phyloP scores from a whole-genome alignment of 2,329 filamentous ascomycete species.

The Aurifilum marmelostoma region DNA sequence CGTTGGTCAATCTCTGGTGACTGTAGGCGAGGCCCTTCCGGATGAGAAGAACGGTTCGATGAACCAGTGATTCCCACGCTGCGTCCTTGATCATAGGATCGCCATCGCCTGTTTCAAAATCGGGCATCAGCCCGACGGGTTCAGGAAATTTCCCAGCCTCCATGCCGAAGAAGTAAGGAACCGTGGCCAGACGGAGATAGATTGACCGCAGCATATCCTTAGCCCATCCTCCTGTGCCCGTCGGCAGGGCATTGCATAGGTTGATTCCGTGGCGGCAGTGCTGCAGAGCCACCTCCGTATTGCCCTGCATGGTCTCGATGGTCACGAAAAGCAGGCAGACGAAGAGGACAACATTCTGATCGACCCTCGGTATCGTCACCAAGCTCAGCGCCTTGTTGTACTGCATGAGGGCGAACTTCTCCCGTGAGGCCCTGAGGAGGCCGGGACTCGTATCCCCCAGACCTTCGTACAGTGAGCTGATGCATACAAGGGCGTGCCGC shows the following conservation, averaged over 20 bases:
- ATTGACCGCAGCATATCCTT: slow-evolving; percentile 47
- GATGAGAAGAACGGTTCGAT: slow-evolving; percentile 26
- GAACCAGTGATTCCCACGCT: slow-evolving; percentile 23
- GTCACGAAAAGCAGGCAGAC: slow-evolving; percentile 54
- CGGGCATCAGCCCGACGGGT: slow-evolving; percentile 13
- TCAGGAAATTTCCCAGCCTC: slow-evolving; percentile 21
- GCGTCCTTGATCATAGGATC: not conserved
- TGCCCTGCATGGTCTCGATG: slow-evolving; percentile 52
- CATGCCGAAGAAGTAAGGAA: slow-evolving; percentile 39
- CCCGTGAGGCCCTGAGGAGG: slow-evolving; percentile 33
- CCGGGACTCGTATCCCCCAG: slow-evolving; percentile 31
- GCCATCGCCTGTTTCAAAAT: not conserved
- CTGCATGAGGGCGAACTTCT: slow-evolving; percentile 46
- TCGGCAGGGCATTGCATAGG: slow-evolving; percentile 29
- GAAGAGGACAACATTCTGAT: slow-evolving; percentile 44
- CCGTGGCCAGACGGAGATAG: slow-evolving; percentile 47
- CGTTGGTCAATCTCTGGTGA: slow-evolving; percentile 15
- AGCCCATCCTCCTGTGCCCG: slow-evolving; percentile 25
- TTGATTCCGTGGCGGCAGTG: slow-evolving; percentile 38
- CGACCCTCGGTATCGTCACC: slow-evolving; percentile 42
- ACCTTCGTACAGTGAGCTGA: slow-evolving; percentile 52
- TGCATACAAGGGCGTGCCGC: slow-evolving; percentile 52
- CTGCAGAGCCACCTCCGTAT: slow-evolving; percentile 43
- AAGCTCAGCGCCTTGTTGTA: slow-evolving; percentile 54
- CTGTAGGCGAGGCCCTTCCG: slow-evolving; percentile 17